Percentiles rank a stretch among this genome's conserved stretches.
phyloP scores from a whole-genome alignment of 306 rosid genomes.

The Prunus salicina region DNA sequence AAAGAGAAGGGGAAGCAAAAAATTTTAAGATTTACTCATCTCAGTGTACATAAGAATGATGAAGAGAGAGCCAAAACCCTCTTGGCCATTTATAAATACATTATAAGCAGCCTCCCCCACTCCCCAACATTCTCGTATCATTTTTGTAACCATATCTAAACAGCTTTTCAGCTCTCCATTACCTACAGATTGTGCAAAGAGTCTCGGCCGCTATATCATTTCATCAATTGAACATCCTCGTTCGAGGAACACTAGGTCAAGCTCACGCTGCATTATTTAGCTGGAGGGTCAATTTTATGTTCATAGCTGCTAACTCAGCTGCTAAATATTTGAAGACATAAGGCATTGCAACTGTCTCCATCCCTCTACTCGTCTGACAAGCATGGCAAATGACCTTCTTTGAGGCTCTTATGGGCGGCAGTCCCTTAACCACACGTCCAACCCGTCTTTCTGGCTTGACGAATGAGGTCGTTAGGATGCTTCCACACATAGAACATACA shows the following conservation, averaged over 20 bases:
- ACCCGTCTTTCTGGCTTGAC: slow-evolving; percentile 52
- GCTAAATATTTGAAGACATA: slow-evolving; percentile 84
- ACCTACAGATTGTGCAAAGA: background rate
- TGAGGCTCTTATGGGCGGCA: slow-evolving; percentile 59
- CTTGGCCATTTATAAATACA: too few relatives aligned
- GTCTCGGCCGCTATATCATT: background rate
- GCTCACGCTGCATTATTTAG: slow-evolving; percentile 36
- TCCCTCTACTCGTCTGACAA: slow-evolving; percentile 79
- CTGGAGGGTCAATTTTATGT: slow-evolving; percentile 79
- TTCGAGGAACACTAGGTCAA: slow-evolving; percentile 10
- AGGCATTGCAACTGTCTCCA: slow-evolving; percentile 96
- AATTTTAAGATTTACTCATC: too few relatives aligned
- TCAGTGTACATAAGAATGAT: too few relatives aligned
- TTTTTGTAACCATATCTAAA: background rate
- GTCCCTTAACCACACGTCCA: slow-evolving; percentile 36
- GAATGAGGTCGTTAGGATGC: slow-evolving; percentile 62
- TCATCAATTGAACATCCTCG: background rate
- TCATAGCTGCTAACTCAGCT: slow-evolving; percentile 95
- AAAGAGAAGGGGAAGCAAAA: too few relatives aligned
- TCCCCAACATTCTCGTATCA: background rate
- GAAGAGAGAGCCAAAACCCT: too few relatives aligned
- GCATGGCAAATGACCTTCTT: slow-evolving; percentile 64
- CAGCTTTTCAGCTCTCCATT: background rate
- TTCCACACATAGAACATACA: slow-evolving; percentile 82
- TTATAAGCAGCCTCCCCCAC: background rate